These are phyloP conservation scores for Taxawa tesnikishii DNA, from an alignment of 2,329 filamentous ascomycete genomes.

Conservation along the genomic window DNA sequence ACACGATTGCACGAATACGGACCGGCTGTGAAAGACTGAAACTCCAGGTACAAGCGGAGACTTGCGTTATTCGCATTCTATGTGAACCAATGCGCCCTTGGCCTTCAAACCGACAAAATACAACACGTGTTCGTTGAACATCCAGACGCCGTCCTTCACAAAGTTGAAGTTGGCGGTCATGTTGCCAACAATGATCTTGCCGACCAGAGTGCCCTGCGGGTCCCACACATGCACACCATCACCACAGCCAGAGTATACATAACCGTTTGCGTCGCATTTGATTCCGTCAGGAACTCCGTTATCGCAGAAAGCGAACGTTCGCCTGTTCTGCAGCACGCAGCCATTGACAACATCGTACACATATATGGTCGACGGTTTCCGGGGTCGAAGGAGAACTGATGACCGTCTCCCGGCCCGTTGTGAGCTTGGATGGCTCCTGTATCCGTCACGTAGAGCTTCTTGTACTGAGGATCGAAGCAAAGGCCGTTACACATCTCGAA, in stretches of 20 bases:
- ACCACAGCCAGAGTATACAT: slow-evolving; percentile 43
- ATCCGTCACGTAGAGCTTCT: slow-evolving; percentile 43
- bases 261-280: slow-evolving; percentile 40
- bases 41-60: no score
- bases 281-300: slow-evolving; percentile 47
- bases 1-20: no score
- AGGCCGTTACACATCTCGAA: slow-evolving; percentile 46
- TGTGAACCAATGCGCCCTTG: slow-evolving; percentile 8
- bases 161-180: slow-evolving; percentile 21
- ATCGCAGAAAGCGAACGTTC: slow-evolving; percentile 41
- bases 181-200: slow-evolving; percentile 43
- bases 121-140: slow-evolving; percentile 11
- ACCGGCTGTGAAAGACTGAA: no score
- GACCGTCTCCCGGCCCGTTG: slow-evolving; percentile 7
- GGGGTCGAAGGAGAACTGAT: slow-evolving; percentile 17
- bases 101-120: slow-evolving; percentile 8
- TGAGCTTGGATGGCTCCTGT: slow-evolving; percentile 35
- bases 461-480: slow-evolving; percentile 42
- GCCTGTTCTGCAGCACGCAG: slow-evolving; percentile 15
- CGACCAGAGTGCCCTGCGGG: slow-evolving; percentile 35
- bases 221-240: slow-evolving; percentile 46
- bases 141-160: slow-evolving; percentile 12
- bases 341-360: slow-evolving; percentile 21
- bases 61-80: slow-evolving; percentile 11
- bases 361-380: slow-evolving; percentile 24